Evolutionary conservation across 1,284 basidiomycete genomes (phyloP).

Genomic region (Ustilago loliicola): DNA sequence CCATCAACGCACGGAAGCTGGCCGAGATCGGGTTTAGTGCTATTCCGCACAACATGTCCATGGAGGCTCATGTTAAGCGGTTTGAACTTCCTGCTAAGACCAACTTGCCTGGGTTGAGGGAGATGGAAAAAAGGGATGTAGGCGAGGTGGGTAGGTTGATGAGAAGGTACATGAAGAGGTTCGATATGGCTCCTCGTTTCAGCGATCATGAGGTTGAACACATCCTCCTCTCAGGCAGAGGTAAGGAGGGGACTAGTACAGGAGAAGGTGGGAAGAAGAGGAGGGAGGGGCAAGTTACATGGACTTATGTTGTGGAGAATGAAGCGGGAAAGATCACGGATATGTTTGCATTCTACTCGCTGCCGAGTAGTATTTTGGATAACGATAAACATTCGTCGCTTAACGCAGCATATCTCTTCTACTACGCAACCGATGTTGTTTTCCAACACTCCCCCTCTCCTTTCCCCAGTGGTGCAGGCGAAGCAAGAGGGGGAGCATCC

Average conservation of each 20-base stretch:
- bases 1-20: conserved; percentile 91
- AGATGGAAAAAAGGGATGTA: conserved; percentile 87
- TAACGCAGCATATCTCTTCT: conserved; percentile 92
- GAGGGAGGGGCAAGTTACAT: conserved; percentile 83
- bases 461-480: no score
- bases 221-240: conserved; percentile 87
- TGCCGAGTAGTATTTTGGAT: conserved; percentile 88
- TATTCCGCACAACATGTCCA: conserved; percentile 62
- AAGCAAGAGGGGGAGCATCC: conserved; percentile 1
- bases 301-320: conserved; percentile 97
- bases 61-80: conserved; percentile 55
- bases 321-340: conserved; percentile 88
- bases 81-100: conserved; percentile 53
- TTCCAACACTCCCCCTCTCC: conserved; percentile 24
- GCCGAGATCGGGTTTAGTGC: conserved; percentile 91
- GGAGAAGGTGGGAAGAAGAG: conserved; percentile 20
- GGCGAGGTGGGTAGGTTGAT: conserved; percentile 81
- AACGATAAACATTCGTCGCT: conserved; percentile 75
- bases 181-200: conserved; percentile 85
- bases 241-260: conserved; percentile 73
- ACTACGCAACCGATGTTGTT: conserved; percentile 76
- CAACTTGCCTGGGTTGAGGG: conserved; percentile 76
- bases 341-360: conserved; percentile 95
- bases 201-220: conserved; percentile 85
- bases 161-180: conserved; percentile 84